These are phyloP conservation scores for Irpex sp. DNA, from an alignment of 1,284 basidiomycete species.

Conservation along the genomic window DNA sequence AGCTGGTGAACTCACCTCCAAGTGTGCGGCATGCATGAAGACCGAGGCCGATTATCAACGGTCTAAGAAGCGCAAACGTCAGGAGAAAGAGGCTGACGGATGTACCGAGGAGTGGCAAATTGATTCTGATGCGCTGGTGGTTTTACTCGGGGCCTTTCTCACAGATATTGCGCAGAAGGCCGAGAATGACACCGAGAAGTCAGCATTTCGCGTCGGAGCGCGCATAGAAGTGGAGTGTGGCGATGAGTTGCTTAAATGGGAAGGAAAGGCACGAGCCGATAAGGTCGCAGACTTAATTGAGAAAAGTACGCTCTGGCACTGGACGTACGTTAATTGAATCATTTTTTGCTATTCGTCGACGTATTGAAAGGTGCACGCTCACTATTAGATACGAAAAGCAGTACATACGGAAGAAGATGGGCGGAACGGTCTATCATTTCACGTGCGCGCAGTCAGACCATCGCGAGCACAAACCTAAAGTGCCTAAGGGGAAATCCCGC, in stretches of 20 bases:
- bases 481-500: not conserved
- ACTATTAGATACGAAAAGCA: not conserved
- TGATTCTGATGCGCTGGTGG: not conserved
- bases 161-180: not conserved
- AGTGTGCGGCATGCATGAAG: not conserved
- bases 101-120: not conserved
- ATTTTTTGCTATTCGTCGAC: not conserved
- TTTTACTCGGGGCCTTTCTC: not conserved
- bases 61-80: not conserved
- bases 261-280: not conserved
- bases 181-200: not conserved
- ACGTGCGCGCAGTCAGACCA: constrained; percentile 3
- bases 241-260: not conserved
- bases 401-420: not conserved
- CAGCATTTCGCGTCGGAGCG: not conserved
- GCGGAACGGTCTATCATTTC: not conserved
- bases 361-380: not conserved
- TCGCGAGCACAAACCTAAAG: constrained; percentile 5
- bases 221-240: not conserved
- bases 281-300: not conserved
- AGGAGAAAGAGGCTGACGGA: not conserved
- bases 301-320: not conserved
- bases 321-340: not conserved
- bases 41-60: not conserved
- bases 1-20: not conserved